These are phyloP conservation scores for Russula brevipes DNA, from an alignment of 768 basidiomycete species.

Conservation along the genomic window DNA sequence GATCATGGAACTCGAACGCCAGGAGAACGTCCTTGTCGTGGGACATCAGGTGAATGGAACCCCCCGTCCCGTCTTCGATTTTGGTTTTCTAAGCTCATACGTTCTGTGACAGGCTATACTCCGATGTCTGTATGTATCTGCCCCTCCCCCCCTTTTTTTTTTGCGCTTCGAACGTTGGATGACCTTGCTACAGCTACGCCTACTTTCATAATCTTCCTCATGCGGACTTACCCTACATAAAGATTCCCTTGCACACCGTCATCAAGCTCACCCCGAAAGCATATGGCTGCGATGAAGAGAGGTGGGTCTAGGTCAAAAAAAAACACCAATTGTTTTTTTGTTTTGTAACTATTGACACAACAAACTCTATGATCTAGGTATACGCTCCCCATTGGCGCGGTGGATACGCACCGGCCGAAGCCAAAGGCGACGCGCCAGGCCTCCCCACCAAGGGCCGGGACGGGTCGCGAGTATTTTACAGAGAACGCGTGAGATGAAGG, in stretches of 20 bases:
- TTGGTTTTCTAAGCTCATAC: not conserved
- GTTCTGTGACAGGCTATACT: conserved; percentile 54
- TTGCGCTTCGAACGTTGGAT: not conserved
- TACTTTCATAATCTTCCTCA: conserved; percentile 94
- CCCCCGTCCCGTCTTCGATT: not conserved
- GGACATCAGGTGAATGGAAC: conserved; percentile 71
- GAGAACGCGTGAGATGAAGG: conserved; percentile 15
- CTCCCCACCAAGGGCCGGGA: conserved; percentile 14
- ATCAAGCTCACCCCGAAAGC: conserved; percentile 98
- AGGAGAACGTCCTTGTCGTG: conserved; percentile 94
- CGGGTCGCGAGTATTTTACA: conserved; percentile 27
- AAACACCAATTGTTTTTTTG: not conserved
- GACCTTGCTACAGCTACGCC: conserved; percentile 63
- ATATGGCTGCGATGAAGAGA: conserved; percentile 97
- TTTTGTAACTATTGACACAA: not conserved
- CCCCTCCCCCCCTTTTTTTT: not conserved
- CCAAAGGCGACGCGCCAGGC: conserved; percentile 30
- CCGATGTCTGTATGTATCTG: conserved; percentile 58
- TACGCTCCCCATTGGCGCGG: conserved; percentile 83
- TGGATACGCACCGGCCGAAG: conserved; percentile 85
- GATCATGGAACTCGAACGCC: conserved; percentile 98
- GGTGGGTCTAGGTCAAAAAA: conserved; percentile 41
- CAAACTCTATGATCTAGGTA: conserved; percentile 46
- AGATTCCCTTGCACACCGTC: conserved; percentile 94
- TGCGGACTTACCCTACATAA: conserved; percentile 94